These are phyloP conservation scores for Perkinsus marinus DNA, from an alignment of 169 alveolate genomes.

Conservation along the genomic window DNA sequence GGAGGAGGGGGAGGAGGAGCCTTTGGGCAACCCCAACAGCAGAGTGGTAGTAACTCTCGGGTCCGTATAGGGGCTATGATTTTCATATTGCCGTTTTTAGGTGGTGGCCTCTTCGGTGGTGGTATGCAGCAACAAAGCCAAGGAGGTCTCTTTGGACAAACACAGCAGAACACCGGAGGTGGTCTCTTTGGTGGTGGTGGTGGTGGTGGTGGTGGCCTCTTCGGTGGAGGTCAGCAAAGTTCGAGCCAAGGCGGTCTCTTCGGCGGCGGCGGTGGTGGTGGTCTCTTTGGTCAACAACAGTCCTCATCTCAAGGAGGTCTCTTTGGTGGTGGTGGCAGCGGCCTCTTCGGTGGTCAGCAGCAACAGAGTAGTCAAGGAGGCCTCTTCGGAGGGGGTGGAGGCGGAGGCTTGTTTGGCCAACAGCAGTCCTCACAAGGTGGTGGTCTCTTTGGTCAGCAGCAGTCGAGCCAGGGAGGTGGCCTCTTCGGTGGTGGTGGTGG, in stretches of 20 bases:
- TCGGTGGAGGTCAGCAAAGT: background rate
- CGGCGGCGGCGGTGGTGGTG: background rate
- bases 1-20: background rate
- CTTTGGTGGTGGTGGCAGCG: background rate
- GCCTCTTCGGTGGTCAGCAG: background rate
- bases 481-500: background rate
- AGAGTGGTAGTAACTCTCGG: background rate
- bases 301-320: background rate
- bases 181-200: background rate
- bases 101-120: background rate
- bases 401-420: background rate
- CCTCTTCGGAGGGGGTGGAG: background rate
- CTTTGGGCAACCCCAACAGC: background rate
- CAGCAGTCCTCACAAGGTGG: background rate
- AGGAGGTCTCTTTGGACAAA: background rate
- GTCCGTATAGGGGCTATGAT: background rate
- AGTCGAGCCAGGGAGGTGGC: background rate
- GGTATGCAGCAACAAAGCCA: background rate
- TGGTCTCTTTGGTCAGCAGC: background rate
- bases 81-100: background rate
- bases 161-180: background rate
- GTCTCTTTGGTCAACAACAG: background rate
- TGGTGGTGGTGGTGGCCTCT: background rate
- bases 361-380: background rate
- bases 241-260: background rate